Evolutionary conservation across 345 rosid species (phyloP), one percentile per base, ranked within the genome.

Genomic region (Adansonia digitata): DNA sequence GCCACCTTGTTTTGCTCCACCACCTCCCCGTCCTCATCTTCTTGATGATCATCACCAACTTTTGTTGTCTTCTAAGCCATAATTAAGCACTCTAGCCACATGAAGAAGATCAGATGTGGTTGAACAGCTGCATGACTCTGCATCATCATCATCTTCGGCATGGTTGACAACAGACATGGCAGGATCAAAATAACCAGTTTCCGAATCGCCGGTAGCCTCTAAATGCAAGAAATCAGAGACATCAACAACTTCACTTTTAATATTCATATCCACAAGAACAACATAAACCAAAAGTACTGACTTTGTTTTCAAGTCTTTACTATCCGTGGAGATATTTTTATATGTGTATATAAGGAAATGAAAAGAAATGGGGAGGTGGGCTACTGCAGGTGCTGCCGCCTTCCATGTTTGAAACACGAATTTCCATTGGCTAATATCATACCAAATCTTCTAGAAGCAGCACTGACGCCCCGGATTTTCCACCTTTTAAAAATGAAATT

Each of bases 161-260:
- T 35, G 55, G 75, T 10, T 68, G 61, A 69, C 65, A 26, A 18
- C 22, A 31, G 15, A 46, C 24, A 51, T n/a, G 63, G n/a, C 60
- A 3, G 78, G 76, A 79, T 76, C 82, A 40, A 53, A 63, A 35
- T 15, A 27, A 66, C 71, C 83, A 40, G 80, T 67, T 76, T 88
- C 95, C 0, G 97, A 92, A 72, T 92, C 97, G 11, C 92, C 97
- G 2, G 89, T 81, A 59, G 86, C 91, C 79, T 92, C 97, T 10
- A 85, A 77, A 52, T 83, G 80, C 55, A 87, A 84, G 77, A 82
- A 77, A 70, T 81, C 79, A 62, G 90, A 81, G 46, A 75, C 84
- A 77, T 85, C 89, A 45, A 78, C 78, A 7, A 70, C 77, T 1
- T 75, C 74, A 11, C 51, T 75, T 69, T 71, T 74, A 73, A 77